Conservation (phyloP, 2,329 filamentous ascomycete species). For the Ceratocystis smalleyi region DNA sequence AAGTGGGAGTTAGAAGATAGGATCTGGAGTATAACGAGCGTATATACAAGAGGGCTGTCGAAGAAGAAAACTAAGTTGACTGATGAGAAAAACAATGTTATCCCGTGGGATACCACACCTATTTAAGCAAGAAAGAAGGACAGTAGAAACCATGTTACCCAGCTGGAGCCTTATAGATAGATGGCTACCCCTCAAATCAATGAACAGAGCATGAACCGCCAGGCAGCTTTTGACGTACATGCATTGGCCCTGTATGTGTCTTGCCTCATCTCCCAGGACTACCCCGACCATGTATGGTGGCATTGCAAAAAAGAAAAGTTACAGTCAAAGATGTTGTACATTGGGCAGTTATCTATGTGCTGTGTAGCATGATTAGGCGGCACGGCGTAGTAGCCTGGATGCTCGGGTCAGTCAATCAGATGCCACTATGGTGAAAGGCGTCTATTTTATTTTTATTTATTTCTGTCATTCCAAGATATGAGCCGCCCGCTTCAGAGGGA, state of each 20-base stretch:
- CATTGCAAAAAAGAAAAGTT: neutral
- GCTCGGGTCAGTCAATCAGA: neutral
- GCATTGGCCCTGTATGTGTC: slow-evolving; percentile 1
- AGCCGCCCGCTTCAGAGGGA: neutral
- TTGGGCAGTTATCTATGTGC: neutral
- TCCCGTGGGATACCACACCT: neutral
- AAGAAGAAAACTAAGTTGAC: neutral
- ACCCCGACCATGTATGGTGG: neutral
- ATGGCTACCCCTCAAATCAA: neutral
- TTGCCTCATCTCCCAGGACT: neutral
- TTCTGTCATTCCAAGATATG: neutral
- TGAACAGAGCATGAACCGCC: neutral
- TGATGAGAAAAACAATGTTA: neutral
- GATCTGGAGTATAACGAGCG: neutral
- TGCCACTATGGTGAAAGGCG: neutral
- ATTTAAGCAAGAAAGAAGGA: neutral
- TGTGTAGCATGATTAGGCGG: neutral
- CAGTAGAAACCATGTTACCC: neutral
- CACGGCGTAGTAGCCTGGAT: neutral
- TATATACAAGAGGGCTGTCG: neutral
- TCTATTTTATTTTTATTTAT: neutral
- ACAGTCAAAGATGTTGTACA: neutral
- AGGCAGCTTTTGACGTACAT: neutral
- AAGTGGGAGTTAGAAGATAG: neutral
- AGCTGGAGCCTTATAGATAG: neutral